Base-by-base conservation (phyloP, 768 basidiomycete species). In the Tylopilus felleus region DNA sequence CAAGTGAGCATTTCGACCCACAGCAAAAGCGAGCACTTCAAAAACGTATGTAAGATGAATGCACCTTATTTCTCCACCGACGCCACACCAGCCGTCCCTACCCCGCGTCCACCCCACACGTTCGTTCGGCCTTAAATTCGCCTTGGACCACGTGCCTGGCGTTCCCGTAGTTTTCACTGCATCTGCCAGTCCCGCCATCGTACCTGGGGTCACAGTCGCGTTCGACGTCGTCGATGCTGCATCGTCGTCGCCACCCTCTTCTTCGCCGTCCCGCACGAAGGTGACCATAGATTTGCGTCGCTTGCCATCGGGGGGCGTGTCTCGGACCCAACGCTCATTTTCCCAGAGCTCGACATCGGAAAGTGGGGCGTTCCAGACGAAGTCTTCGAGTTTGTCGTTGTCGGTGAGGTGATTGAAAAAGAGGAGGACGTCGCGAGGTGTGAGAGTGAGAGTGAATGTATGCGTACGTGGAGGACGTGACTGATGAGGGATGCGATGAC, bases 341-440 rank as follows among this genome's bases (percentile, higher is more conserved):
- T 93, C 90, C 75, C 81, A 92, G 22, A 92, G 65, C 67, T 89
- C 86, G 16, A 92, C 87, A 31, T 83, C 79, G 7, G 80, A 68
- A 71, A 85, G 76, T 63, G 86, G 81, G 2, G 84, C 74, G 0
- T 70, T 73, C 88, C 88, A 91, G 41, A 80, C 81, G 27, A 63
- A 69, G 62, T 90, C 86, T 7, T 76, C 73, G 4, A 93, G 77
- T 12, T 72, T 74, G 57, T 91, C 86, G 57, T 93, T 74, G 59
- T 92, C 86, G 21, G 84, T 61, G 1, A 83, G 40, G 2, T 66
- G 66, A 6, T 62, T 60, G n/a, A 71, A 21, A 1, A 73, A 52
- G 74, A 74, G 17, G 72, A 35, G 16, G 68, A 50, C 47, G 63
- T 71, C 54, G 60, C 60, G 28, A 62, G 45, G 63, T 19, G 53